Percentiles rank a stretch among this genome's conserved stretches.
These are phyloP conservation scores for Aureobasidium lini DNA, from an alignment of 2,329 filamentous ascomycete genomes.

Conservation along the genomic window DNA sequence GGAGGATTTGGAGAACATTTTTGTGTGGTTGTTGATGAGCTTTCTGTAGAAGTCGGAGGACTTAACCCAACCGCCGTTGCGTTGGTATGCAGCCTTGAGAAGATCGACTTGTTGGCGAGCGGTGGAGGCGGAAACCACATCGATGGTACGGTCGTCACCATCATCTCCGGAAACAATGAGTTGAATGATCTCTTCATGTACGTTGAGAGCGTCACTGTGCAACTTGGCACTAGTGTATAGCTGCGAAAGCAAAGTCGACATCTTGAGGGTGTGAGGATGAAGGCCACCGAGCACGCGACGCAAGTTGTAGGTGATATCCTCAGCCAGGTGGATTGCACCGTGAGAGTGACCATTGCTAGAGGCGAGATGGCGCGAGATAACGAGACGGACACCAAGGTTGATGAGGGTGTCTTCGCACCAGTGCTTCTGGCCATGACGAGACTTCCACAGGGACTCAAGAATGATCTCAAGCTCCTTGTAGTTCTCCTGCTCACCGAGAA, in stretches of 20 bases:
- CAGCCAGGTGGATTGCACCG: slow-evolving; percentile 40
- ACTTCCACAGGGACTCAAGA: slow-evolving; percentile 40
- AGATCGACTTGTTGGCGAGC: slow-evolving; percentile 31
- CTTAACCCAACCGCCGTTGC: slow-evolving; percentile 40
- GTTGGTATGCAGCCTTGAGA: slow-evolving; percentile 35
- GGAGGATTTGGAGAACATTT: background rate
- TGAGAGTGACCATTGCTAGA: slow-evolving; percentile 32
- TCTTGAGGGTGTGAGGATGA: slow-evolving; percentile 41
- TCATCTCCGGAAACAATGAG: slow-evolving; percentile 21
- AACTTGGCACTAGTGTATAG: slow-evolving; percentile 36
- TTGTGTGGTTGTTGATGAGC: slow-evolving; percentile 20
- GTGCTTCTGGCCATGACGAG: slow-evolving; percentile 37
- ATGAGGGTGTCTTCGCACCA: slow-evolving; percentile 42
- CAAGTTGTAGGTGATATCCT: slow-evolving; percentile 50
- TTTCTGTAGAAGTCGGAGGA: slow-evolving; percentile 41
- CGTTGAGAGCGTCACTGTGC: slow-evolving; percentile 26
- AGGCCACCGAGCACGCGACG: slow-evolving; percentile 45
- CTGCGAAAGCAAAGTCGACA: slow-evolving; percentile 42
- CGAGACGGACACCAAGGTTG: slow-evolving; percentile 46
- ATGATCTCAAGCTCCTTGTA: slow-evolving; percentile 39
- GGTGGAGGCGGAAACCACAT: slow-evolving; percentile 21
- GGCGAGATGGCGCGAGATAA: slow-evolving; percentile 45
- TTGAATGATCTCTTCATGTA: slow-evolving; percentile 27
- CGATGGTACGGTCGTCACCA: slow-evolving; percentile 18
- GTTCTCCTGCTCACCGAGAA: slow-evolving; percentile 43